Evolutionary conservation across 108 stramenopile species (phyloP).

Genomic region (Epithemia pelagica): DNA sequence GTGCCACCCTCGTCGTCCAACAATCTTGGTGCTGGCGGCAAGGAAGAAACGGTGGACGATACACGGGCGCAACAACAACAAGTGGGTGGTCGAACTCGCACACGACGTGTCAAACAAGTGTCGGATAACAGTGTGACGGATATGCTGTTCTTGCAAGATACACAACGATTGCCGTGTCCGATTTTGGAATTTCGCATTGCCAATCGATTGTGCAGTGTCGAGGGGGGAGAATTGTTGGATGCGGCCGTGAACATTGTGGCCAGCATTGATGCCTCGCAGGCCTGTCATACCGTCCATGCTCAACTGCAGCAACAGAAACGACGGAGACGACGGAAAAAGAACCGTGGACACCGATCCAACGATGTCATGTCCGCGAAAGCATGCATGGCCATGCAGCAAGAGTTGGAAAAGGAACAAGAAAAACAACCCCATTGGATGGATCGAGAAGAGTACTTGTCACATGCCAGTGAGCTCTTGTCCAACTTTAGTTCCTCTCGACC

Average conservation of each 20-base stretch:
- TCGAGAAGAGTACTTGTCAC: not conserved
- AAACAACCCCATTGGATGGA: not conserved
- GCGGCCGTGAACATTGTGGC: conserved; percentile 43
- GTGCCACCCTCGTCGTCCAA: no score
- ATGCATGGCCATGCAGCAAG: not conserved
- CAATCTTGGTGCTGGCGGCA: not conserved
- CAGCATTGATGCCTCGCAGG: conserved; percentile 26
- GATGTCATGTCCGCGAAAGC: not conserved
- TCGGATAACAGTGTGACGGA: not conserved
- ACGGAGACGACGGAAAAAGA: conserved; percentile 6
- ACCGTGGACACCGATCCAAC: no score
- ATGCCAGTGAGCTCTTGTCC: conserved; percentile 1
- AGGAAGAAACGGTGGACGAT: not conserved
- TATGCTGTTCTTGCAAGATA: not conserved
- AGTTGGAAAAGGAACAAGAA: not conserved
- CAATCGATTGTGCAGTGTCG: conserved; percentile 32
- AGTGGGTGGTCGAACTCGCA: not conserved
- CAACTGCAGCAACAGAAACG: not conserved
- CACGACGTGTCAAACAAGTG: not conserved
- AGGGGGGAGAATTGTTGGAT: conserved; percentile 57
- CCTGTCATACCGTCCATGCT: conserved; percentile 5
- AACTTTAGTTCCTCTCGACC: not conserved
- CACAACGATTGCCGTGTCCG: conserved; percentile 37
- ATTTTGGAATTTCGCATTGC: conserved; percentile 64
- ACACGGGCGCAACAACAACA: conserved; percentile 1